Evolutionary conservation across 805 yeast genomes (phyloP).

Genomic region (Ogataea thermomethanolica): DNA sequence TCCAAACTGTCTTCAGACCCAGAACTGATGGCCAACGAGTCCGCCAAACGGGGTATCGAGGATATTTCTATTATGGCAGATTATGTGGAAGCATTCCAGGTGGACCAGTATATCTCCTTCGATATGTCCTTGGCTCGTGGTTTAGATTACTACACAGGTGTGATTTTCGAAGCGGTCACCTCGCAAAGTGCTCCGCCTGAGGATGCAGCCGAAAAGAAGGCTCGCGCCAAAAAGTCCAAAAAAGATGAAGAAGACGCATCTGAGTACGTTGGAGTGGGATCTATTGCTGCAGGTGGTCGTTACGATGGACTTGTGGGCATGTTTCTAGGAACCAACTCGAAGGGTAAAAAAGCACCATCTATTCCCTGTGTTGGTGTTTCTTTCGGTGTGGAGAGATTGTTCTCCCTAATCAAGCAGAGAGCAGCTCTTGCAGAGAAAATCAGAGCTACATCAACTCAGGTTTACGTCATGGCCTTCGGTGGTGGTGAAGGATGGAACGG

Average conservation of each 20-base stretch:
- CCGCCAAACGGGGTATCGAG: slow-evolving; percentile 75
- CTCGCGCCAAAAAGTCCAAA: slow-evolving; percentile 32
- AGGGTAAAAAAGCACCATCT: slow-evolving; percentile 57
- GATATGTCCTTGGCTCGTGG: slow-evolving; percentile 97
- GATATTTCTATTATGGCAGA: slow-evolving; percentile 76
- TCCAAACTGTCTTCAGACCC: slow-evolving; percentile 54
- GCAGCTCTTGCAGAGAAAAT: slow-evolving; percentile 58
- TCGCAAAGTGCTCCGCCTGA: slow-evolving; percentile 93
- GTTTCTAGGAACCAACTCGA: slow-evolving; percentile 83
- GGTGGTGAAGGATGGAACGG: slow-evolving; percentile 98
- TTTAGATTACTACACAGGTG: slow-evolving; percentile 94
- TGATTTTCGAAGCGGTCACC: slow-evolving; percentile 95
- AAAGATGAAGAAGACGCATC: slow-evolving; percentile 84
- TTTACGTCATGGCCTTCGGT: slow-evolving; percentile 95
- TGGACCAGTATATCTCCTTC: slow-evolving; percentile 65
- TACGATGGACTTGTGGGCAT: slow-evolving; percentile 95
- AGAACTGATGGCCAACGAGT: slow-evolving; percentile 55
- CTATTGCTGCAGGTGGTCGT: slow-evolving; percentile 98
- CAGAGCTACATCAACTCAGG: slow-evolving; percentile 87
- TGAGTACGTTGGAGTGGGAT: slow-evolving; percentile 96
- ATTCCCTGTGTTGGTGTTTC: slow-evolving; percentile 98
- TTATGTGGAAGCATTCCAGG: slow-evolving; percentile 80
- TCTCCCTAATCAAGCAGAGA: slow-evolving; percentile 82
- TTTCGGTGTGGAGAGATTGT: slow-evolving; percentile 93
- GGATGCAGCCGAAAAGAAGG: slow-evolving; percentile 66